phyloP scores from a whole-genome alignment of 768 basidiomycete species.

The Podaxis carcinomalis region DNA sequence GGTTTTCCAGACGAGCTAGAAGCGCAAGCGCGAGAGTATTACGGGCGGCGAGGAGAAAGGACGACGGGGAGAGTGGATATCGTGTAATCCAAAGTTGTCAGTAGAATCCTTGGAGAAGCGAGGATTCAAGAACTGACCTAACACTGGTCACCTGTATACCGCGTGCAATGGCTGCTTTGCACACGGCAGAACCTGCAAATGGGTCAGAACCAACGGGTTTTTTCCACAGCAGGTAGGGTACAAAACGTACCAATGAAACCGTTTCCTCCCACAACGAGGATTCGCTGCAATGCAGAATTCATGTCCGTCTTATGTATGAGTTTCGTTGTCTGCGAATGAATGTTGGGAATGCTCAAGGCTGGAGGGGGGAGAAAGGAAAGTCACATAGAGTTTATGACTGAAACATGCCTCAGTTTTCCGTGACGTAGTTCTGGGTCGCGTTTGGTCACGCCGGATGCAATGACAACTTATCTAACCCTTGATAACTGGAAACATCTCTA shows the following conservation, averaged over 20 bases:
- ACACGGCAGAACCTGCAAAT: conserved; percentile 82
- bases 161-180: conserved; percentile 77
- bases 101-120: background rate
- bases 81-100: background rate
- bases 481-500: background rate
- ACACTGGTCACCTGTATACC: conserved; percentile 89
- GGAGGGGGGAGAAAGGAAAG: background rate
- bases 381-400: conserved; percentile 1
- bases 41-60: background rate
- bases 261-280: conserved; percentile 98
- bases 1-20: conserved; percentile 82
- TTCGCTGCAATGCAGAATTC: conserved; percentile 41
- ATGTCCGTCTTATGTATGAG: conserved; percentile 16
- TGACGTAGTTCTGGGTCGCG: background rate
- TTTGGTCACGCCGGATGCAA: background rate
- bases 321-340: background rate
- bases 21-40: background rate
- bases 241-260: conserved; percentile 79
- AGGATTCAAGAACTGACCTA: conserved; percentile 46
- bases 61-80: background rate
- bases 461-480: background rate
- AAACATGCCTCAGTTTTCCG: background rate
- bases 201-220: conserved; percentile 7
- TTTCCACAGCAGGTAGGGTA: conserved; percentile 6
- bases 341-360: background rate